Evolutionary conservation across 257 asterid species (phyloP).

Genomic region (Salvia splendens): DNA sequence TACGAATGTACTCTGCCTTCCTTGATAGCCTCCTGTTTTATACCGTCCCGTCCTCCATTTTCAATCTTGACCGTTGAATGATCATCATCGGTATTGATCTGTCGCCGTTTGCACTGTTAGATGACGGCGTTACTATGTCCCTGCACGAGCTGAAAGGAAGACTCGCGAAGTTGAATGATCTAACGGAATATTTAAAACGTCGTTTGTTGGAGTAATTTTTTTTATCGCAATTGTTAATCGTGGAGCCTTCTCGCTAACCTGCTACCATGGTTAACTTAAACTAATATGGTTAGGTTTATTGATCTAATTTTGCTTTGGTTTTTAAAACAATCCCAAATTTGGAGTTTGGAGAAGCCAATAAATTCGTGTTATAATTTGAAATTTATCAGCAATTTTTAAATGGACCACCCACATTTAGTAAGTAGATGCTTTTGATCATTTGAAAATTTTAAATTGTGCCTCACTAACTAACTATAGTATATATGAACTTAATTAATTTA

Average conservation of each 20-base stretch:
- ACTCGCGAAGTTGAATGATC: constrained; percentile 37
- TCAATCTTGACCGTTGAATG: constrained; percentile 43
- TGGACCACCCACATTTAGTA: too few relatives aligned
- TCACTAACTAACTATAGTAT: too few relatives aligned
- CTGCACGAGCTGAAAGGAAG: constrained; percentile 25
- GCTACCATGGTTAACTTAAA: constrained; percentile 26
- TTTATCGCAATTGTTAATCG: constrained; percentile 32
- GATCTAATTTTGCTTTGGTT: neutral
- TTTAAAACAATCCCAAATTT: too few relatives aligned
- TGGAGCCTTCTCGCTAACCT: constrained; percentile 44
- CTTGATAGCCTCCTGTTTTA: constrained; percentile 51
- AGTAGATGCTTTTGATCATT: too few relatives aligned
- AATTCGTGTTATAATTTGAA: too few relatives aligned
- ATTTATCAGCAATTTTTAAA: too few relatives aligned
- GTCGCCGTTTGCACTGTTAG: constrained; percentile 34
- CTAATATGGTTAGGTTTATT: constrained; percentile 31
- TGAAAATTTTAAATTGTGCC: too few relatives aligned
- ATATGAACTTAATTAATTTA: neutral
- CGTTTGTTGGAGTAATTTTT: constrained; percentile 31
- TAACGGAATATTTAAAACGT: constrained; percentile 46
- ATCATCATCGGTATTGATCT: constrained; percentile 40
- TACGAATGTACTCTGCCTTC: constrained; percentile 49
- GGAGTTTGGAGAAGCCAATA: too few relatives aligned
- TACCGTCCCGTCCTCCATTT: constrained; percentile 43
- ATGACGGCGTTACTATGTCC: constrained; percentile 37